Base-by-base conservation (phyloP, 1,284 basidiomycete genomes). In the Tylopilus sp. region DNA sequence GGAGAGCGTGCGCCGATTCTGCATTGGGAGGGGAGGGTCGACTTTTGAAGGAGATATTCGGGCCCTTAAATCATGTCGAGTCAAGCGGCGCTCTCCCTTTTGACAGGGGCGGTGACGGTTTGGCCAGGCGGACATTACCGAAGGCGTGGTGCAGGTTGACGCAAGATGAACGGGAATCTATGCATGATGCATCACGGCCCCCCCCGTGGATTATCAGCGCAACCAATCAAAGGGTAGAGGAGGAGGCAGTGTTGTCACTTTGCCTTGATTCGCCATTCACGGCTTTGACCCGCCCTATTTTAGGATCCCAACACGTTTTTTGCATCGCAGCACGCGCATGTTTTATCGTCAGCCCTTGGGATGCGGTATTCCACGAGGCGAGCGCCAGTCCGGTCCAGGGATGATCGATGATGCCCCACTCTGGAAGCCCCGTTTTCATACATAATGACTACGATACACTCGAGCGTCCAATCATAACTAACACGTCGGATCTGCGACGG, bases 251-350 rank as follows among this genome's bases (percentile, higher is more conserved):
- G 62, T 55, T 41, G 38, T 38, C 46, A 43, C 44, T 44, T 61
- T 53, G 59, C 52, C 53, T 57, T 44, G 52, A 60, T 55, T 50
- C 46, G 13, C 54, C 49, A 46, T 51, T 44, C 29, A 46, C 48
- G 50, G 49, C 41, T 52, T 40, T 50, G 40, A 29, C 41, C 30
- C 42, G 53, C 49, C 52, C 52, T 58, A 52, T 64, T 68, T 68
- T 63, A 51, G 61, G 57, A 39, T 26, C 15, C 34, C 34, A 55
- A 66, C 63, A 64, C 62, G 62, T 68, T 67, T 53, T 51, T 52
- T 63, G 61, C 65, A 52, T 53, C 63, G 64, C 66, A 64, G 65
- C 49, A 56, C 47, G 53, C 58, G 44, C 65, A 54, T 68, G 66
- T 64, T 52, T 46, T 51, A 41, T 46, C 45, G 55, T 51, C 43